Percentiles rank a stretch among this genome's conserved stretches.
These are phyloP conservation scores for Nakaseomyces sp. DNA, from an alignment of 1,139 yeast species.

Conservation along the genomic window DNA sequence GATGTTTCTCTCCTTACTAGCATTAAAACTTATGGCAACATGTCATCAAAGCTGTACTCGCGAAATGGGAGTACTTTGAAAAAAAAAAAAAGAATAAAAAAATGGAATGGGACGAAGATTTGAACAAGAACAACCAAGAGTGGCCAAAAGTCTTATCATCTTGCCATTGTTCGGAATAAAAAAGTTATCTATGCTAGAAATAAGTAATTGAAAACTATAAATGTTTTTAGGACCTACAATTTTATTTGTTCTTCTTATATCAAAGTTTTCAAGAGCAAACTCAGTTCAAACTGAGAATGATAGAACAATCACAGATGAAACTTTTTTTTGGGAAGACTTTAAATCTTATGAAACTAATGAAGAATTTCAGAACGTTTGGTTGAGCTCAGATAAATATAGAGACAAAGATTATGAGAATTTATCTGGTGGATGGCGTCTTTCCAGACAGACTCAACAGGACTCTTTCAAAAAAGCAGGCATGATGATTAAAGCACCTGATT, in stretches of 20 bases:
- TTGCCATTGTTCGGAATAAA: no score
- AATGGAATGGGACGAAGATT: no score
- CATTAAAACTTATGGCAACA: no score
- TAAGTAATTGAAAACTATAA: no score
- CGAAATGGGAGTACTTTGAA: no score
- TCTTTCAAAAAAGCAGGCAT: slow-evolving; percentile 13
- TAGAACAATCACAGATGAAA: slow-evolving; percentile 2
- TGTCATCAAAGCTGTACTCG: no score
- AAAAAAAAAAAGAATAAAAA: no score
- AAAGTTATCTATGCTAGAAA: no score
- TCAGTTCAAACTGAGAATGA: not conserved
- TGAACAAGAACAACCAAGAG: no score
- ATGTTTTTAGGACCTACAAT: no score
- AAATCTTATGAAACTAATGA: slow-evolving; percentile 12
- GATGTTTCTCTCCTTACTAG: no score
- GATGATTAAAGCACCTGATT: slow-evolving; percentile 9
- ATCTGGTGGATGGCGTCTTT: slow-evolving; percentile 8
- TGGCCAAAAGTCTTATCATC: no score
- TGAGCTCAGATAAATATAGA: slow-evolving; percentile 2
- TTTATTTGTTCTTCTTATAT: not conserved
- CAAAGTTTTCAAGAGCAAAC: not conserved
- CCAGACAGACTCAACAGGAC: slow-evolving; percentile 13
- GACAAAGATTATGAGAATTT: slow-evolving; percentile 9
- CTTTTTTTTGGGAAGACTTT: slow-evolving; percentile 18
- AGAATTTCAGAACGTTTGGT: slow-evolving; percentile 14